phyloP scores from a whole-genome alignment of 805 yeast genomes.

The Blastobotrys terrestris region DNA sequence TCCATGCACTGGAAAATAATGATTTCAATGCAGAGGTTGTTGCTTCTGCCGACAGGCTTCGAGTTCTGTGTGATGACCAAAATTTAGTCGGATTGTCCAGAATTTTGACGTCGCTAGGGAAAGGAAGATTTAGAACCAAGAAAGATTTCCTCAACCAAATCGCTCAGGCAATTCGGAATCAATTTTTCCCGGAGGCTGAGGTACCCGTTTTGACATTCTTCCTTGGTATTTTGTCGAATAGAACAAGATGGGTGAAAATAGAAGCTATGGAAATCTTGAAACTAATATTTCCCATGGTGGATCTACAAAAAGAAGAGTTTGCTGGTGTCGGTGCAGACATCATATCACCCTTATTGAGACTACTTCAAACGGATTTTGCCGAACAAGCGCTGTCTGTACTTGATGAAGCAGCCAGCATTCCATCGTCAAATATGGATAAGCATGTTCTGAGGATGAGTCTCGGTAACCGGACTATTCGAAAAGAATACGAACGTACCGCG shows the following conservation, averaged over 20 bases:
- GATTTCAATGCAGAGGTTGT: constrained; percentile 45
- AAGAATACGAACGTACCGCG: constrained; percentile 78
- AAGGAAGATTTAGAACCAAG: constrained; percentile 79
- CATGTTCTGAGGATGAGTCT: constrained; percentile 88
- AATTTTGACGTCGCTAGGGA: constrained; percentile 68
- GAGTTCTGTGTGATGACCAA: constrained; percentile 53
- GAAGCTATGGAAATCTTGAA: constrained; percentile 76
- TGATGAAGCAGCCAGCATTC: constrained; percentile 77
- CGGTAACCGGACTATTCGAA: constrained; percentile 71
- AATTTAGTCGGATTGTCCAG: constrained; percentile 57
- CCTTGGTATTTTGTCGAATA: constrained; percentile 74
- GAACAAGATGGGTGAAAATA: constrained; percentile 66
- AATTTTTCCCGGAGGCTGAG: constrained; percentile 67
- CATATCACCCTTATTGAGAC: constrained; percentile 79
- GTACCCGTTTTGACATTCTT: constrained; percentile 70
- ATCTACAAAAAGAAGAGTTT: constrained; percentile 71
- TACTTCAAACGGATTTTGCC: constrained; percentile 77
- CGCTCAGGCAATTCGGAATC: constrained; percentile 57
- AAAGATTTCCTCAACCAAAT: constrained; percentile 82
- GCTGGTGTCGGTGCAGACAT: constrained; percentile 91
- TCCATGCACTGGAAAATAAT: constrained; percentile 66
- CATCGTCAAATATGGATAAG: constrained; percentile 85
- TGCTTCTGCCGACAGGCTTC: constrained; percentile 50
- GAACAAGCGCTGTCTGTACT: constrained; percentile 84
- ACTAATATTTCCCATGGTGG: constrained; percentile 68